Evolutionary conservation across 768 basidiomycete species (phyloP).

Genomic region (Pleurotus tuoliensis): DNA sequence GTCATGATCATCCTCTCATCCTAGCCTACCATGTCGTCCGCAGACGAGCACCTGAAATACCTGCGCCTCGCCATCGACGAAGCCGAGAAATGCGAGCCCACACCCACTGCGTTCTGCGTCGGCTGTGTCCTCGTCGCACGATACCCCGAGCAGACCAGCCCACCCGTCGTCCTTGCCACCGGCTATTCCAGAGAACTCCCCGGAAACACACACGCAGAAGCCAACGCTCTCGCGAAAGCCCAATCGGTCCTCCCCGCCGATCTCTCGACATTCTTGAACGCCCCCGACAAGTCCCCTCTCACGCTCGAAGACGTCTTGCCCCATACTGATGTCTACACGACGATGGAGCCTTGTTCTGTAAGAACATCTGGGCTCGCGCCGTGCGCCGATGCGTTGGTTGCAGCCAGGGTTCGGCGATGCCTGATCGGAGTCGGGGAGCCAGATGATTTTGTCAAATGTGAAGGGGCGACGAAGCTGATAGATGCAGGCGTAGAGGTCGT

Average conservation of each 20-base stretch:
- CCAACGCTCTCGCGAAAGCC: slow-evolving; percentile 83
- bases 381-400: slow-evolving; percentile 81
- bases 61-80: slow-evolving; percentile 66
- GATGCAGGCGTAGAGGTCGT: slow-evolving; percentile 71
- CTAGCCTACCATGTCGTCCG: background rate
- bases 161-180: slow-evolving; percentile 59
- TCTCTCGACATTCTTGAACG: slow-evolving; percentile 37
- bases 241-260: slow-evolving; percentile 37
- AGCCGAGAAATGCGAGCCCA: slow-evolving; percentile 66
- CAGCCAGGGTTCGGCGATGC: slow-evolving; percentile 66
- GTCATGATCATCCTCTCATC: background rate
- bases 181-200: slow-evolving; percentile 89
- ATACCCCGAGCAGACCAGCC: slow-evolving; percentile 30
- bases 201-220: slow-evolving; percentile 97
- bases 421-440: slow-evolving; percentile 91
- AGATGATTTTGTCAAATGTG: slow-evolving; percentile 90
- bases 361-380: slow-evolving; percentile 83
- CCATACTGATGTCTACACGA: slow-evolving; percentile 82
- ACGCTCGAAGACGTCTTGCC: slow-evolving; percentile 47
- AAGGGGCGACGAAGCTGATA: slow-evolving; percentile 72
- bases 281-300: slow-evolving; percentile 18
- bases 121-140: slow-evolving; percentile 71
- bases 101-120: slow-evolving; percentile 84
- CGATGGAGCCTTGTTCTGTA: slow-evolving; percentile 93
- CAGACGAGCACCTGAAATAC: slow-evolving; percentile 30